Evolutionary conservation across 2,329 filamentous ascomycete genomes (phyloP), one percentile per base, ranked within the genome.

Genomic region (Pezicula rhizophila): DNA sequence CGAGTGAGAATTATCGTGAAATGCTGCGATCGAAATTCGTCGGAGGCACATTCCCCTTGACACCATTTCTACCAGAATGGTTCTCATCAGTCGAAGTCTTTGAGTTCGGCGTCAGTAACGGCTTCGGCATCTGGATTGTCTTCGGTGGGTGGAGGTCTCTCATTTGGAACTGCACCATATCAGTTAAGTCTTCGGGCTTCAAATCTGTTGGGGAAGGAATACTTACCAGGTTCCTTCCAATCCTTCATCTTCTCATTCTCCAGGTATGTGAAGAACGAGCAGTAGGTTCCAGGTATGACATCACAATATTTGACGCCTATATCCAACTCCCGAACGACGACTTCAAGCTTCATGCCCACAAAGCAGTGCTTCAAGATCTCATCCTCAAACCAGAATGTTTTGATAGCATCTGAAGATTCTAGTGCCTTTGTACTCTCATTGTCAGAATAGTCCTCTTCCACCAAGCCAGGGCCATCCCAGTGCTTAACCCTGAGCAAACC

Each of bases 311-410:
- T 73, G 20, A 88, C 51, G 2, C 80, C 84, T 20, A 74, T 73
- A 52, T 76, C 76, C 20, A 87, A 65, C 49, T 80, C 70, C 54
- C 74, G 78, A 8, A 87, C 68, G 0, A 65, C 68, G 0, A 78
- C 66, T 23, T 75, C 71, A 31, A 87, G 58, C 64, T 83, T 86
- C 73, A 85, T 78, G 0, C 89, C 87, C 0, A 75, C 65, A 50
- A 78, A 77, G 60, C 86, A 79, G 48, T 78, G 70, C 25, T 70
- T 52, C 15, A 86, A 66, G 2, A 80, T 64, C 4, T 74, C 65
- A 23, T 80, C 76, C 52, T 96, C 90, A 3, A 96, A 61, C 60
- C 86, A 80, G 55, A 95, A 84, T 11, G 65, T 66, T 35, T 71
- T 71, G 28, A 82, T 71, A 39, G 64, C 54, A 14, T 66, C 57